A percentile compares a stretch with the other conserved stretches of the same genome.
These are phyloP conservation scores for Trichophyton benhamiae DNA, from an alignment of 2,329 filamentous ascomycete species.

Conservation along the genomic window DNA sequence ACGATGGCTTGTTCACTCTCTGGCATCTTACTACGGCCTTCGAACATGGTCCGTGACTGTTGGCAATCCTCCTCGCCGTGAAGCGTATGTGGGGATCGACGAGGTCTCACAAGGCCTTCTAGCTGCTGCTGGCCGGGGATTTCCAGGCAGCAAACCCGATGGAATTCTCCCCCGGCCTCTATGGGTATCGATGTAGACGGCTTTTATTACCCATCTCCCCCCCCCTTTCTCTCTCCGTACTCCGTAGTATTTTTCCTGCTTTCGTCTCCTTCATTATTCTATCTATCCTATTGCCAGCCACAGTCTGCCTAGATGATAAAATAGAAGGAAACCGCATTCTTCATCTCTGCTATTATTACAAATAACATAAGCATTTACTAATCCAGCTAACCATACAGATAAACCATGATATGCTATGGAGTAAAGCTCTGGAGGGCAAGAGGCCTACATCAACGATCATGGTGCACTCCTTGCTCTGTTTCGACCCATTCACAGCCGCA, in stretches of 20 bases:
- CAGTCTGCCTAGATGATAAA: background rate
- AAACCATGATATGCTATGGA: background rate
- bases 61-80: slow-evolving; percentile 56
- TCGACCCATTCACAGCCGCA: too few species aligned
- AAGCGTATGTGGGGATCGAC: slow-evolving; percentile 67
- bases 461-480: too few species aligned
- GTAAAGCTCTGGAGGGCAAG: background rate
- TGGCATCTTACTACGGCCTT: slow-evolving; percentile 84
- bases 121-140: slow-evolving; percentile 3
- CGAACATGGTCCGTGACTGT: slow-evolving; percentile 68
- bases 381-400: background rate
- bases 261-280: background rate
- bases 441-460: too few species aligned
- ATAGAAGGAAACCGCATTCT: background rate
- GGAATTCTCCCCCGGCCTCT: slow-evolving; percentile 28
- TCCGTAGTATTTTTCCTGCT: background rate
- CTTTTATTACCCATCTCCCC: background rate
- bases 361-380: too few species aligned
- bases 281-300: background rate
- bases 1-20: slow-evolving; percentile 85
- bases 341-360: background rate
- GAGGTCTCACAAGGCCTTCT: slow-evolving; percentile 23
- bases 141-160: slow-evolving; percentile 20
- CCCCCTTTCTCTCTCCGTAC: background rate
- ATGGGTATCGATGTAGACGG: slow-evolving; percentile 25